phyloP scores from a whole-genome alignment of 805 yeast species.

The Ogataea thermomethanolica region DNA sequence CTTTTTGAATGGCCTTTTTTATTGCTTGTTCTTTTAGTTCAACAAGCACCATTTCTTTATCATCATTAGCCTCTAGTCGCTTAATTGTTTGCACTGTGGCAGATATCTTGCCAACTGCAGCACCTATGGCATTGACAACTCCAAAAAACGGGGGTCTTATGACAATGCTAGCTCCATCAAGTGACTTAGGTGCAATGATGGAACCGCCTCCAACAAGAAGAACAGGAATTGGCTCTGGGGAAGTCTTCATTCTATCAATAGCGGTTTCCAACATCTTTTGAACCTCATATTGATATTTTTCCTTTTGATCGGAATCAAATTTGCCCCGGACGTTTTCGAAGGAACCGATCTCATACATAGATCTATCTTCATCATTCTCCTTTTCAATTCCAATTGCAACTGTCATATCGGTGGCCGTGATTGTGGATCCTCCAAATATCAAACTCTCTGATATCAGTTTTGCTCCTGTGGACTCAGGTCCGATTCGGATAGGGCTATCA shows the following conservation, averaged over 20 bases:
- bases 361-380: neutral
- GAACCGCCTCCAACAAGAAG: conserved; percentile 49
- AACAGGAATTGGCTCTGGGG: conserved; percentile 40
- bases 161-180: conserved; percentile 40
- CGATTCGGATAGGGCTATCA: conserved; percentile 1
- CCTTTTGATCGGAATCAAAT: conserved; percentile 3
- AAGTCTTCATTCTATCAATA: conserved; percentile 43
- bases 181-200: conserved; percentile 35
- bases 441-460: neutral
- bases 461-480: conserved; percentile 7
- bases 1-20: conserved; percentile 21
- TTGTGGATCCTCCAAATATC: conserved; percentile 4
- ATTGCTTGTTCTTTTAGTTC: conserved; percentile 19
- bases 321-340: conserved; percentile 24
- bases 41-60: conserved; percentile 15
- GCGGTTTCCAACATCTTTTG: conserved; percentile 34
- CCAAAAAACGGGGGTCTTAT: conserved; percentile 38
- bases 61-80: conserved; percentile 4
- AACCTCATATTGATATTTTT: conserved; percentile 3
- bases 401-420: conserved; percentile 4
- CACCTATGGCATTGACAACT: conserved; percentile 49
- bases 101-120: conserved; percentile 45
- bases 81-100: conserved; percentile 19
- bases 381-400: conserved; percentile 13
- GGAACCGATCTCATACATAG: conserved; percentile 25